phyloP scores from a whole-genome alignment of 352 stramenopile genomes.

The Globisporangium radiosum region DNA sequence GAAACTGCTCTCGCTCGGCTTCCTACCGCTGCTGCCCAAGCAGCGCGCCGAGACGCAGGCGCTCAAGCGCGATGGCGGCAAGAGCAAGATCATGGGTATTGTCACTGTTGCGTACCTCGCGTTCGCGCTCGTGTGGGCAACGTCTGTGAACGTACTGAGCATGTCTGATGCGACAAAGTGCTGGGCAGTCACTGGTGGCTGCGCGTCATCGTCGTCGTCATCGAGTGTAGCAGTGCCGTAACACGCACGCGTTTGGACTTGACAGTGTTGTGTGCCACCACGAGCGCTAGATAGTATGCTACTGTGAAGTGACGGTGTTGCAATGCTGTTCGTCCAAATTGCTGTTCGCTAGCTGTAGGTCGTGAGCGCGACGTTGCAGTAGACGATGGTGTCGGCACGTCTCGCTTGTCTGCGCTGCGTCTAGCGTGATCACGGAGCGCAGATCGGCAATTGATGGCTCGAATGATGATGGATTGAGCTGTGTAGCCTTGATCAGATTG shows the following conservation, averaged over 20 bases:
- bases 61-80: constrained; percentile 30
- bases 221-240: not conserved
- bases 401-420: too few species aligned
- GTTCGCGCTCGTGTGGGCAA: constrained; percentile 32
- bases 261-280: not conserved
- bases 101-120: constrained; percentile 28
- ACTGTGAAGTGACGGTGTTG: too few species aligned
- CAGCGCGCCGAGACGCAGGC: constrained; percentile 46
- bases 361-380: too few species aligned
- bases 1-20: constrained; percentile 46
- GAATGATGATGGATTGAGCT: too few species aligned
- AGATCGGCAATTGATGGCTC: too few species aligned
- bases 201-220: constrained; percentile 11
- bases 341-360: too few species aligned
- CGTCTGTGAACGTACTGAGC: constrained; percentile 35
- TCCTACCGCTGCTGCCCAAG: constrained; percentile 38
- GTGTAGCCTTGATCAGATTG: too few species aligned
- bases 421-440: too few species aligned
- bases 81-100: constrained; percentile 26
- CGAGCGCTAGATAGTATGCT: too few species aligned
- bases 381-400: too few species aligned
- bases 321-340: too few species aligned
- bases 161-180: constrained; percentile 53
- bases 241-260: not conserved
- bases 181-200: constrained; percentile 51